phyloP scores from a whole-genome alignment of 352 stramenopile species.

The Vaucheria bursata region DNA sequence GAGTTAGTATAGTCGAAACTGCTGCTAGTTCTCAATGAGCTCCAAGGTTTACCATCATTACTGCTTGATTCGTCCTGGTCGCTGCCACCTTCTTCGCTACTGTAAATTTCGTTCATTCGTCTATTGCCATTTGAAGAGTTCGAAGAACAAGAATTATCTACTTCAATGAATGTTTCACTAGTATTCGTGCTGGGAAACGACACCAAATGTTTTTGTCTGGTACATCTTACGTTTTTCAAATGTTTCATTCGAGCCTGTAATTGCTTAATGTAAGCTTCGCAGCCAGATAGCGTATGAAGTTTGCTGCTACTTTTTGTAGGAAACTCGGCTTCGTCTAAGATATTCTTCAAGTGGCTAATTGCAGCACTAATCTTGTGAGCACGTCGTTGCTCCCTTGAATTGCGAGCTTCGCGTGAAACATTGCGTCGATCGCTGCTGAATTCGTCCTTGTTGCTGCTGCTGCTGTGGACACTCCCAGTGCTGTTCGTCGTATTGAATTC shows the following conservation, averaged over 20 bases:
- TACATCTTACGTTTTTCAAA: too few relatives aligned
- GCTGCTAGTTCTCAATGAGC: too few relatives aligned
- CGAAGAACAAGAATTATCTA: too few relatives aligned
- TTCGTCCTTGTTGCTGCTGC: too few relatives aligned
- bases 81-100: background rate
- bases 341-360: conserved; percentile 10
- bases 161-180: too few relatives aligned
- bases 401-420: background rate
- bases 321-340: conserved; percentile 10
- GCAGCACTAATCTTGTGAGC: conserved; percentile 2
- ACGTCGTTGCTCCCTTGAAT: background rate
- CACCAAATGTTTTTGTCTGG: too few relatives aligned
- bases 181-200: too few relatives aligned
- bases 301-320: conserved; percentile 8
- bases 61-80: background rate
- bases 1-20: background rate
- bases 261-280: conserved; percentile 5
- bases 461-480: too few relatives aligned
- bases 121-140: background rate
- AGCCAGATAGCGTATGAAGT: background rate
- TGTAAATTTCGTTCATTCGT: background rate
- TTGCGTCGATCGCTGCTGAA: background rate
- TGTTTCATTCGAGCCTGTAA: background rate
- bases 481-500: too few relatives aligned
- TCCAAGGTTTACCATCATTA: background rate